Conservation (phyloP, 805 yeast species). For the Danielia oregonensis region DNA sequence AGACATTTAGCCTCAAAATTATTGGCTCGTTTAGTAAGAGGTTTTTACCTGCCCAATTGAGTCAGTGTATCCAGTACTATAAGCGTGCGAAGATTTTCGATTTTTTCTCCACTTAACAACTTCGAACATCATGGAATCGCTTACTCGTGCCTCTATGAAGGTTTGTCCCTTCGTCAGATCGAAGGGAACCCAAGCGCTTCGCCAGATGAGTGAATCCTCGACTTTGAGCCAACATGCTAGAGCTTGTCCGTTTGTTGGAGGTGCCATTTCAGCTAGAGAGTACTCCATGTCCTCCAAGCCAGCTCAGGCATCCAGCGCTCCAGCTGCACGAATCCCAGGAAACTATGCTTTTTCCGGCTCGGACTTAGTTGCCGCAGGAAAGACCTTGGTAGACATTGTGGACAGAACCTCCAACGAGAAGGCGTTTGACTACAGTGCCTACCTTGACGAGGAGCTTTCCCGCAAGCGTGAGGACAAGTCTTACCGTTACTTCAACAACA, state of each 20-base stretch:
- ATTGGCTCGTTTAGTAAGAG: too few species aligned
- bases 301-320: slow-evolving; percentile 42
- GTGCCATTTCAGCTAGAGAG: slow-evolving; percentile 54
- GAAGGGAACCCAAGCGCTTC: slow-evolving; percentile 56
- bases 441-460: slow-evolving; percentile 61
- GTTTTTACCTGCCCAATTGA: too few species aligned
- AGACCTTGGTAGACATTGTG: slow-evolving; percentile 21
- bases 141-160: slow-evolving; percentile 70
- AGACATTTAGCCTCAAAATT: too few species aligned
- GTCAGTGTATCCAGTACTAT: too few species aligned
- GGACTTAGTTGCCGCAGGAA: slow-evolving; percentile 23
- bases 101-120: too few species aligned
- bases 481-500: slow-evolving; percentile 94
- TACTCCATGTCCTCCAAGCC: slow-evolving; percentile 48
- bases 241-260: slow-evolving; percentile 88
- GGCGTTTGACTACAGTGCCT: slow-evolving; percentile 67
- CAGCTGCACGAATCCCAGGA: slow-evolving; percentile 25
- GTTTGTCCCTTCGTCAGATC: slow-evolving; percentile 82
- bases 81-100: too few species aligned
- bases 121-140: slow-evolving; percentile 89
- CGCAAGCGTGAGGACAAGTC: slow-evolving; percentile 85
- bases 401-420: slow-evolving; percentile 42
- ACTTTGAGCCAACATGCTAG: slow-evolving; percentile 56
- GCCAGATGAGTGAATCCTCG: slow-evolving; percentile 46
- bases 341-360: slow-evolving; percentile 30